Conservation (phyloP, 1,284 basidiomycete species). For the Trametes hirsuta region DNA sequence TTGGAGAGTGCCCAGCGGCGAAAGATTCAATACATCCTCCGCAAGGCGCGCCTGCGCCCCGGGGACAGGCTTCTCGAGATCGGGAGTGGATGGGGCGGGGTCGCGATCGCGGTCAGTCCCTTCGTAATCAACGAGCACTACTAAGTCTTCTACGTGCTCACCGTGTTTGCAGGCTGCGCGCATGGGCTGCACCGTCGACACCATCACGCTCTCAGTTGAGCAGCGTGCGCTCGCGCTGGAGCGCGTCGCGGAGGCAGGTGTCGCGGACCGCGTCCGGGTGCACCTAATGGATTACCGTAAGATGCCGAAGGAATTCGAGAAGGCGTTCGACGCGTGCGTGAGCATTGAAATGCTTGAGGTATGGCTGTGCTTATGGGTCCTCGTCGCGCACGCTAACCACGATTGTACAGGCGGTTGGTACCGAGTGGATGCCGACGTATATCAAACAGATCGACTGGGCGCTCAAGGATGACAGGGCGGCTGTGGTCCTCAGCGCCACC, state of each 20-base stretch:
- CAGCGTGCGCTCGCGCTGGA: slow-evolving; percentile 84
- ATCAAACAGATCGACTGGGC: slow-evolving; percentile 80
- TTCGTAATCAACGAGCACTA: background rate
- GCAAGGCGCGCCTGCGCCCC: slow-evolving; percentile 70
- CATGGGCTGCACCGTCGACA: slow-evolving; percentile 79
- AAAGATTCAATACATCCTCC: slow-evolving; percentile 78
- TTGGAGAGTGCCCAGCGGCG: slow-evolving; percentile 79
- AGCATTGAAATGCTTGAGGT: slow-evolving; percentile 87
- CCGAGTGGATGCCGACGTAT: slow-evolving; percentile 60
- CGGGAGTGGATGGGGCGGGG: slow-evolving; percentile 85
- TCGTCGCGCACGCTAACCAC: background rate
- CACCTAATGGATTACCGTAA: slow-evolving; percentile 85
- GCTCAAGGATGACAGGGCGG: slow-evolving; percentile 68
- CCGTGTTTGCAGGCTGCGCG: slow-evolving; percentile 52
- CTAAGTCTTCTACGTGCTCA: background rate
- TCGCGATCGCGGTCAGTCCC: slow-evolving; percentile 77
- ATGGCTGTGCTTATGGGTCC: background rate
- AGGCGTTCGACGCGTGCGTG: slow-evolving; percentile 81
- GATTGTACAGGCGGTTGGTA: slow-evolving; percentile 11
- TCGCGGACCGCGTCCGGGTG: slow-evolving; percentile 72
- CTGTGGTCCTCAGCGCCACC: slow-evolving; percentile 75
- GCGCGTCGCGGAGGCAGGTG: slow-evolving; percentile 69
- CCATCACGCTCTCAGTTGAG: slow-evolving; percentile 80
- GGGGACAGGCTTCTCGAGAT: slow-evolving; percentile 84
- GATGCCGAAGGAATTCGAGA: slow-evolving; percentile 72